These are phyloP conservation scores for Fusarium sp. DNA, from an alignment of 2,329 filamentous ascomycete species.

Conservation along the genomic window DNA sequence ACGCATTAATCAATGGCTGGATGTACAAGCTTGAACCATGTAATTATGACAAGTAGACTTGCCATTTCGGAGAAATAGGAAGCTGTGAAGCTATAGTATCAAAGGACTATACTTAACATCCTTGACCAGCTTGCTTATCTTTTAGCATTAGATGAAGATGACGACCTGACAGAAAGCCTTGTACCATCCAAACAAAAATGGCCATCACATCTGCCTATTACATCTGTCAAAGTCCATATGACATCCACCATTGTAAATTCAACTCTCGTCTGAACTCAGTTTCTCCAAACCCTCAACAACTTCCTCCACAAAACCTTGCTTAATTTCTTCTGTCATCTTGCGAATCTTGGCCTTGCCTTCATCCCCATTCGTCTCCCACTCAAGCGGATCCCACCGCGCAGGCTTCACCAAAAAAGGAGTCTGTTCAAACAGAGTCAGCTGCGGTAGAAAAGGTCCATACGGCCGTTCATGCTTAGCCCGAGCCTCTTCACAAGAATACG, in stretches of 20 bases:
- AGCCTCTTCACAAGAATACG: background rate
- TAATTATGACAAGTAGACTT: background rate
- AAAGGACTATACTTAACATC: background rate
- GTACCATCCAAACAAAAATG: background rate
- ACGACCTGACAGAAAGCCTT: background rate
- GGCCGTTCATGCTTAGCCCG: background rate
- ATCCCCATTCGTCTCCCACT: background rate
- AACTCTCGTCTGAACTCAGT: background rate
- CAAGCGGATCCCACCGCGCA: slow-evolving; percentile 6
- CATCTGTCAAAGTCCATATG: background rate
- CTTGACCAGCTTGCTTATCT: background rate
- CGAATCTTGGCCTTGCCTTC: background rate
- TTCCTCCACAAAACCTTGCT: background rate
- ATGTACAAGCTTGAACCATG: background rate
- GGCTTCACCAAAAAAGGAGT: background rate
- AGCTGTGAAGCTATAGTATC: background rate
- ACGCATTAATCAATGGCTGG: slow-evolving; percentile 15
- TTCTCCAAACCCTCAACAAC: background rate
- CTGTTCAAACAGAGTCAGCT: background rate
- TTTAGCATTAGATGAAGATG: background rate
- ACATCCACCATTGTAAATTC: background rate
- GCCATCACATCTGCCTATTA: background rate
- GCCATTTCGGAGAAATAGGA: background rate
- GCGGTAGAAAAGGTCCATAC: slow-evolving; percentile 2
- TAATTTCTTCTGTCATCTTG: background rate